A percentile compares a stretch with the other conserved stretches of the same genome.
Evolutionary conservation across 768 basidiomycete species (phyloP).

Genomic region (Suillus lakei): DNA sequence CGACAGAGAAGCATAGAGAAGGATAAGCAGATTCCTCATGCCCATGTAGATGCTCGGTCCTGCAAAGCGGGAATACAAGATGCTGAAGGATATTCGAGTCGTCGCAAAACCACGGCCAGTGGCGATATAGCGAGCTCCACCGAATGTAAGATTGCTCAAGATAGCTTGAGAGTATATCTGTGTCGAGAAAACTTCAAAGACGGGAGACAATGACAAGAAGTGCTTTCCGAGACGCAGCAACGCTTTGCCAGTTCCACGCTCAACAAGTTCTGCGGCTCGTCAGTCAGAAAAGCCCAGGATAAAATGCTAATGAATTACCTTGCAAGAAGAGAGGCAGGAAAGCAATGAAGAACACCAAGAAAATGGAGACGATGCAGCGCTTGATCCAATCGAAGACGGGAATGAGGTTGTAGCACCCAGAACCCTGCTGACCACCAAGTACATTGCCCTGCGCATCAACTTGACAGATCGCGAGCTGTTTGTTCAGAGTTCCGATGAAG

Average conservation of each 20-base stretch:
- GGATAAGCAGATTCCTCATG: constrained; percentile 88
- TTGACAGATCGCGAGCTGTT: constrained; percentile 86
- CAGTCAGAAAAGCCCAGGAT: constrained; percentile 9
- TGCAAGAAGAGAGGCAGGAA: constrained; percentile 96
- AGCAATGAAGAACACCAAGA: constrained; percentile 98
- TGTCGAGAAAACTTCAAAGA: constrained; percentile 99
- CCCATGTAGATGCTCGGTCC: constrained; percentile 99
- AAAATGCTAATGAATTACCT: constrained; percentile 57
- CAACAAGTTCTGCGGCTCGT: constrained; percentile 76
- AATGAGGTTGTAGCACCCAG: constrained; percentile 87
- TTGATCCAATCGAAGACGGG: constrained; percentile 99
- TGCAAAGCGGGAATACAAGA: constrained; percentile 97
- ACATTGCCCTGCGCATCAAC: constrained; percentile 82
- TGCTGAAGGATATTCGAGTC: constrained; percentile 92
- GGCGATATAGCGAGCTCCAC: constrained; percentile 98
- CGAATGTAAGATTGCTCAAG: constrained; percentile 94
- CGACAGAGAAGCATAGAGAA: constrained; percentile 90
- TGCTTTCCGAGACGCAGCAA: constrained; percentile 94
- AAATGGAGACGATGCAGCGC: constrained; percentile 95
- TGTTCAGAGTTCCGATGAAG: constrained; percentile 96
- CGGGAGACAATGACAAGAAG: constrained; percentile 94
- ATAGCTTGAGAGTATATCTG: constrained; percentile 98
- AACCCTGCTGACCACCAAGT: constrained; percentile 79
- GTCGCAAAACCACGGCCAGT: constrained; percentile 99
- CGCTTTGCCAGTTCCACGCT: constrained; percentile 95